Conservation (phyloP, 164 flowering plant genomes). For the Nymphaea colorata region DNA sequence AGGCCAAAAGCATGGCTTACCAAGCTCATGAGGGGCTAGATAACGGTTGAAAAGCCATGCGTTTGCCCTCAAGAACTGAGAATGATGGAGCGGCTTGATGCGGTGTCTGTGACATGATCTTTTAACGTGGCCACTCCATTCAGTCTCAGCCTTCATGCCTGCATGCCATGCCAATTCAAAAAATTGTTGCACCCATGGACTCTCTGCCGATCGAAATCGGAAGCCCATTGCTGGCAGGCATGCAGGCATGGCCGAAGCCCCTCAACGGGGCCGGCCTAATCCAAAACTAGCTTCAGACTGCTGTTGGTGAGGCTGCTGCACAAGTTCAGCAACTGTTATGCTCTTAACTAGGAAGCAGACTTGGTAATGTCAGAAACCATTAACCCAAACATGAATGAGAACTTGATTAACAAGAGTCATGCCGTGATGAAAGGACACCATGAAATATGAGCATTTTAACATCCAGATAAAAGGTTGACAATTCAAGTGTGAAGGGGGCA, state of each 20-base stretch:
- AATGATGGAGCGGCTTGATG: background rate
- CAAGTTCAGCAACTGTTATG: background rate
- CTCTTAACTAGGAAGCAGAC: too few relatives aligned
- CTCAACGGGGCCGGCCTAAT: slow-evolving; percentile 99
- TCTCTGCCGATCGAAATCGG: background rate
- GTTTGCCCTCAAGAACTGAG: background rate
- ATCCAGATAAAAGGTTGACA: too few relatives aligned
- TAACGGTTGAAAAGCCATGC: background rate
- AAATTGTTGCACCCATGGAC: background rate
- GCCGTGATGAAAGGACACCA: too few relatives aligned
- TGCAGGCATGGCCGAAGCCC: slow-evolving; percentile 99
- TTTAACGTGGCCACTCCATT: background rate
- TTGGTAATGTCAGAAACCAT: too few relatives aligned
- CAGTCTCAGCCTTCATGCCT: background rate
- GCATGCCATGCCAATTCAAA: background rate
- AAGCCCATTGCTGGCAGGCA: slow-evolving; percentile 17
- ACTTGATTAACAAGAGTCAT: too few relatives aligned
- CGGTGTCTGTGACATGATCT: background rate
- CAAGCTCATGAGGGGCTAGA: background rate
- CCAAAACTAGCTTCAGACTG: slow-evolving; percentile 86
- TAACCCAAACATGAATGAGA: too few relatives aligned
- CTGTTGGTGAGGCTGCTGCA: slow-evolving; percentile 75
- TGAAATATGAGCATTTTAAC: too few relatives aligned
- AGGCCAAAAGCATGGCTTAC: background rate
- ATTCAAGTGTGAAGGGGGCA: too few relatives aligned